Conservation (phyloP, 2,329 filamentous ascomycete genomes). For the Sordariomycetes sp. region DNA sequence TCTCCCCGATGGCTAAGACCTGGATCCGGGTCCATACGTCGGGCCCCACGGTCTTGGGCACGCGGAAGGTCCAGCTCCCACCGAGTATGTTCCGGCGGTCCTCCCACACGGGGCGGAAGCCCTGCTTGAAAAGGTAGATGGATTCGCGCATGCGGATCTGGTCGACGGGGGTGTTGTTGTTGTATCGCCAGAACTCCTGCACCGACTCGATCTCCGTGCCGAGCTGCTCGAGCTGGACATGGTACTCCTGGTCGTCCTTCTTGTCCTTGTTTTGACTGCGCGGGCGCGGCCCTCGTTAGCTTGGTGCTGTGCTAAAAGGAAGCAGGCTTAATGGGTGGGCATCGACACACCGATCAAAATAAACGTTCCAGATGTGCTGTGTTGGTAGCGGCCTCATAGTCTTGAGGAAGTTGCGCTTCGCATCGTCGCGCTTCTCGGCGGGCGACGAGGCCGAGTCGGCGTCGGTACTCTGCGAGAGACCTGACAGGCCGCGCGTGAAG, state of each 20-base stretch:
- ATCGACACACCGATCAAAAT: constrained; percentile 44
- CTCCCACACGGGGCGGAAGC: constrained; percentile 70
- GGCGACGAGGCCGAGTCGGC: constrained; percentile 56
- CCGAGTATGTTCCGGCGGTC: constrained; percentile 79
- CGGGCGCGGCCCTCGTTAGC: neutral
- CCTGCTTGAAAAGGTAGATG: constrained; percentile 69
- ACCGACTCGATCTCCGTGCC: constrained; percentile 62
- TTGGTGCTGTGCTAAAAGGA: neutral
- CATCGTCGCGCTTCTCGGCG: constrained; percentile 63
- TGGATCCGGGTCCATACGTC: constrained; percentile 77
- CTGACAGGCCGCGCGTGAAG: constrained; percentile 53
- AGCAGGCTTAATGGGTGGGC: neutral
- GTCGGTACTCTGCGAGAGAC: constrained; percentile 47
- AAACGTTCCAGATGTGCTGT: constrained; percentile 72
- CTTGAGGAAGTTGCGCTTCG: constrained; percentile 75
- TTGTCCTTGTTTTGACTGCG: constrained; percentile 32
- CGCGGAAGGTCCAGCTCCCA: constrained; percentile 86
- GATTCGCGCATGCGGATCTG: constrained; percentile 68
- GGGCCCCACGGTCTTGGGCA: constrained; percentile 62
- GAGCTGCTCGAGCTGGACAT: constrained; percentile 49
- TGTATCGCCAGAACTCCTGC: constrained; percentile 77
- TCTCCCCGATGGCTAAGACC: constrained; percentile 73
- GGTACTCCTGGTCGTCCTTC: constrained; percentile 34
- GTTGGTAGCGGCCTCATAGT: constrained; percentile 62
- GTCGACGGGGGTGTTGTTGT: constrained; percentile 70